phyloP scores from a whole-genome alignment of 257 asterid genomes.

The Verbascum thapsus region DNA sequence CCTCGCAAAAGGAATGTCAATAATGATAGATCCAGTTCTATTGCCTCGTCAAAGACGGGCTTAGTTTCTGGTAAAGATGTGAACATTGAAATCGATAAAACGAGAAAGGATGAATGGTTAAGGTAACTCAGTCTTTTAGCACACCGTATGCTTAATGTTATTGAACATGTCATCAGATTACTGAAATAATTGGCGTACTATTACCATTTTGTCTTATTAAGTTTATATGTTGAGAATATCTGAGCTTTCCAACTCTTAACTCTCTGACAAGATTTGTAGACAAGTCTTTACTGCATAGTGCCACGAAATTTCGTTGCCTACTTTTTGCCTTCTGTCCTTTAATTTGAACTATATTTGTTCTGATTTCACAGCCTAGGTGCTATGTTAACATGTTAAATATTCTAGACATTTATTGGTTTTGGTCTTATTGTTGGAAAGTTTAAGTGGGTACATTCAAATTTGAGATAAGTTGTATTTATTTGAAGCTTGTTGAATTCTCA shows the following conservation, averaged over 20 bases:
- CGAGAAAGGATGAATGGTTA: slow-evolving; percentile 60
- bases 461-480: slow-evolving; percentile 1
- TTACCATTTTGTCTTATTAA: not conserved
- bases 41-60: slow-evolving; percentile 55
- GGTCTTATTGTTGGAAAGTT: slow-evolving; percentile 9
- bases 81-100: slow-evolving; percentile 66
- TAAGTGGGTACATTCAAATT: not conserved
- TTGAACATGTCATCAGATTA: not conserved
- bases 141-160: slow-evolving; percentile 17
- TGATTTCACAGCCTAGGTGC: not conserved
- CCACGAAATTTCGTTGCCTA: not conserved
- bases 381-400: not conserved
- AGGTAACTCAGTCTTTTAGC: slow-evolving; percentile 49
- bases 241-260: not conserved
- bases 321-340: not conserved
- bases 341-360: not conserved
- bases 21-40: slow-evolving; percentile 36
- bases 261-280: slow-evolving; percentile 12
- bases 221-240: not conserved
- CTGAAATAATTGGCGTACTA: not conserved
- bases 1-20: slow-evolving; percentile 57
- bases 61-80: slow-evolving; percentile 73
- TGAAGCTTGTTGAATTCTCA: slow-evolving; percentile 19
- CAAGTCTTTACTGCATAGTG: not conserved
- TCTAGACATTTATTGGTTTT: slow-evolving; percentile 15